Conservation (phyloP, 805 yeast genomes). For the Candida ovalis region DNA sequence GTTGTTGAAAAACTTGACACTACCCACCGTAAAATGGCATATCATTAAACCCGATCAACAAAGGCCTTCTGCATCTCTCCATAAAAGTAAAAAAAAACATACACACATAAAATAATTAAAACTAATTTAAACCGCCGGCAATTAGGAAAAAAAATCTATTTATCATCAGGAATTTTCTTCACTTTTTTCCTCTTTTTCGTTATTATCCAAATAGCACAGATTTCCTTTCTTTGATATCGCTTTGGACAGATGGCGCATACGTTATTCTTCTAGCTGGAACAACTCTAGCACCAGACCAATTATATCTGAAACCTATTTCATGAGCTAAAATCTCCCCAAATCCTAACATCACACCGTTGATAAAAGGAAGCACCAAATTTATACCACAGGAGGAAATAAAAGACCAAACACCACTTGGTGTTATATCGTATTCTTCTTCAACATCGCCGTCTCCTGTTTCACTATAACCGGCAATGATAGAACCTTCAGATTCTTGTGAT, state of each 20-base stretch:
- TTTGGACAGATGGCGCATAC: slow-evolving; percentile 1
- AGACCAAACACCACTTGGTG: slow-evolving; percentile 32
- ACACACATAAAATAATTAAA: neutral
- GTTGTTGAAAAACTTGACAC: too few relatives aligned
- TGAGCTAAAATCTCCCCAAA: slow-evolving; percentile 95
- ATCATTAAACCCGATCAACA: too few relatives aligned
- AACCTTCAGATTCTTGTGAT: too few relatives aligned
- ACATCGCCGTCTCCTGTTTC: neutral
- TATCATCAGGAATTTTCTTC: neutral
- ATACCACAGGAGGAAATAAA: slow-evolving; percentile 54
- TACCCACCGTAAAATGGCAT: too few relatives aligned
- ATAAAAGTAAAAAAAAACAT: neutral
- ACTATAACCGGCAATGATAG: neutral
- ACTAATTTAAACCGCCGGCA: neutral
- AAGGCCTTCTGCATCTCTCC: too few relatives aligned
- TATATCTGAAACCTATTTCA: slow-evolving; percentile 77
- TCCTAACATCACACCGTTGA: slow-evolving; percentile 93
- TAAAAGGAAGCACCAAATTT: slow-evolving; percentile 78
- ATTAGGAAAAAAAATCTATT: neutral
- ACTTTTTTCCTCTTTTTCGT: too few relatives aligned
- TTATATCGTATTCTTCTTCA: slow-evolving; percentile 7
- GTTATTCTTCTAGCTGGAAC: slow-evolving; percentile 17
- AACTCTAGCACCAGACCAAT: slow-evolving; percentile 62
- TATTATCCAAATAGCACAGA: slow-evolving; percentile 4
- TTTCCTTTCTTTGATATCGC: slow-evolving; percentile 6